Evolutionary conservation across 1,284 basidiomycete genomes (phyloP), one percentile per base, ranked within the genome.

Genomic region (Taiwanofungus camphoratus): DNA sequence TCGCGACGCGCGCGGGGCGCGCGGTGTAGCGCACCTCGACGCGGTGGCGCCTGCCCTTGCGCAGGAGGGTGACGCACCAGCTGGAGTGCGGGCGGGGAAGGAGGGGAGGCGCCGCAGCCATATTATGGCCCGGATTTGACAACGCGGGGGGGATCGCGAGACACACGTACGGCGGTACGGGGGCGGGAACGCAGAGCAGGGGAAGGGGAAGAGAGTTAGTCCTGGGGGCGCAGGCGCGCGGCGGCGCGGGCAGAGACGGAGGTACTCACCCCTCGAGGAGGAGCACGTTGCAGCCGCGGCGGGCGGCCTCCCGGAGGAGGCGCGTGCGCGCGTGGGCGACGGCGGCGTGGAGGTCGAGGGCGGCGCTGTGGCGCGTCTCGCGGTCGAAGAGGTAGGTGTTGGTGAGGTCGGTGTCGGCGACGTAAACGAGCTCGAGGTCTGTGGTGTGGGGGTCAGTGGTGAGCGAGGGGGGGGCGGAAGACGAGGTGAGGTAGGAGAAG

Each of bases 1-100:
- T 75, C 2, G 63, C 56, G 19, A 71, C 67, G 50, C 68, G 73
- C 35, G 81, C 86, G 16, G 82, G 80, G 49, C 80, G 71, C 13
- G 77, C 86, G 40, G 61, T 71, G 61, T 89, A 88, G 48, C 73
- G 71, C 20, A 89, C 76, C 56, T 86, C 76, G 24, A 85, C 66
- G 22, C 86, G 73, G 60, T 79, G 67, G 22, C 65, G 64, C 52
- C 77, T 77, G 38, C 73, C 77, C 56, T 70, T 76, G 42, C 83
- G 79, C 48, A 79, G 69, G 24, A 80, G 63, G 8, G 82, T 86
- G 37, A 85, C 56, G 31, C 67, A 67, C 86, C 86, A 88, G 46
- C 86, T 88, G 54, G 7, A 19, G 39, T 13, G 37, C 5, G 18
- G 41, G 42, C 32, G 44, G 44, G 3, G 11, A 5, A n/a, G 11